phyloP scores from a whole-genome alignment of 306 rosid species.

The Lathyrus tuberosus region DNA sequence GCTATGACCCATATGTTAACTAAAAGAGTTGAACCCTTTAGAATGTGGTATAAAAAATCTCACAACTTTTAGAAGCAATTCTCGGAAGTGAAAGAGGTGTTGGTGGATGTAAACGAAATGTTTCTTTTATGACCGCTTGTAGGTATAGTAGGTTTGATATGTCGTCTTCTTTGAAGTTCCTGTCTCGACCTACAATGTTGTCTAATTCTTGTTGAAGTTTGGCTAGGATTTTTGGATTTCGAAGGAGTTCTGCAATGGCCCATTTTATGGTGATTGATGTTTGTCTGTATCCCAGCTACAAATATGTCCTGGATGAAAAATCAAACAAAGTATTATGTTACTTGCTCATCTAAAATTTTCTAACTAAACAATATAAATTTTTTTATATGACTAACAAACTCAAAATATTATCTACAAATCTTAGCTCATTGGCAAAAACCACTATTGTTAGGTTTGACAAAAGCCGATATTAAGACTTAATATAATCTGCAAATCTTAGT shows the following conservation, averaged over 20 bases:
- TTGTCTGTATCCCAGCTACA: background rate
- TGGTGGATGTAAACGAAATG: background rate
- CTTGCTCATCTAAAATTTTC: too few species aligned
- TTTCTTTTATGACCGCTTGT: background rate
- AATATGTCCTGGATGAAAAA: background rate
- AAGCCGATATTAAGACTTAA: too few species aligned
- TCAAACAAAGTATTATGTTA: too few species aligned
- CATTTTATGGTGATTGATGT: conserved; percentile 5
- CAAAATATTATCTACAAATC: too few species aligned
- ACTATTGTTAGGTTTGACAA: too few species aligned
- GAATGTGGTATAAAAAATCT: background rate
- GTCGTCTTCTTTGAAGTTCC: conserved; percentile 1
- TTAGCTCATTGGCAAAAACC: too few species aligned
- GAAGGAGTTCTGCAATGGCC: background rate
- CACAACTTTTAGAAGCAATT: conserved; percentile 1
- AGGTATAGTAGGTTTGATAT: background rate
- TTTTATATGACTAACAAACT: too few species aligned
- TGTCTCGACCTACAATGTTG: background rate
- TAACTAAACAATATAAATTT: too few species aligned
- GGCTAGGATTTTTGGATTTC: background rate
- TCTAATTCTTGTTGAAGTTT: background rate
- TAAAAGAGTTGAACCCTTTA: conserved; percentile 1
- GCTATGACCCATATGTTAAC: background rate
- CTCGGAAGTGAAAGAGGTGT: background rate
- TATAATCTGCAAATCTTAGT: too few species aligned